Evolutionary conservation across 176 grass and related monocot species (phyloP), one percentile per base, ranked within the genome.

Genomic region (Raddia guianensis): DNA sequence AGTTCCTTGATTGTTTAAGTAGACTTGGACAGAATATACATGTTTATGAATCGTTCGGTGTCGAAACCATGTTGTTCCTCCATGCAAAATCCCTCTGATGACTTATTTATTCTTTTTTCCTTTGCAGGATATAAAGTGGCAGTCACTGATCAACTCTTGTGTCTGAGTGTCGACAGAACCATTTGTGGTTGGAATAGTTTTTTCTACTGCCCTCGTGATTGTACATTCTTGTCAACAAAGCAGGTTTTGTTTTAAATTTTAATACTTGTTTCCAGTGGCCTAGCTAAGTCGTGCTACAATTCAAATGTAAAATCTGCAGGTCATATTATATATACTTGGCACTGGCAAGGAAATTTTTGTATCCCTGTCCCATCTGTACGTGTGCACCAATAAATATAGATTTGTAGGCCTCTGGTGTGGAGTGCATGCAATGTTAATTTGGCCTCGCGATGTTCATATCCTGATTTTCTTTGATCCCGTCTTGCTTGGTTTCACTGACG

Each of bases 141-240:
- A 37, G 33, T 20, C 53, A 80, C 64, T 46, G 15, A 12, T 63
- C 75, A 47, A n/a, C 16, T 47, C 45, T 5, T 37, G 21, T 56
- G 73, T 13, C 63, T n/a, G 55, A 70, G 76, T 56, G 52, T 60
- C 35, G 2, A 62, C 70, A 71, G 44, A 63, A 80, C 70, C 65
- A 55, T 84, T 85, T 71, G 70, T 79, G 63, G 84, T 66, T 51
- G 81, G 69, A 76, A 84, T 88, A 80, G 80, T 69, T 77, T 76
- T 57, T 80, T 18, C 1, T 27, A 27, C 52, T 43, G 52, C 18
- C 66, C 73, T 44, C 49, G 37, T 68, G 49, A 60, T 73, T 90
- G 82, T 90, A 85, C 67, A 85, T 82, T 74, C 63, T 84, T 70
- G 37, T 70, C 40, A 89, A 63, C 66, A 89, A 89, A 81, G 37